Conservation (phyloP, 2,329 filamentous ascomycete species). For the Epichloe sibirici region DNA sequence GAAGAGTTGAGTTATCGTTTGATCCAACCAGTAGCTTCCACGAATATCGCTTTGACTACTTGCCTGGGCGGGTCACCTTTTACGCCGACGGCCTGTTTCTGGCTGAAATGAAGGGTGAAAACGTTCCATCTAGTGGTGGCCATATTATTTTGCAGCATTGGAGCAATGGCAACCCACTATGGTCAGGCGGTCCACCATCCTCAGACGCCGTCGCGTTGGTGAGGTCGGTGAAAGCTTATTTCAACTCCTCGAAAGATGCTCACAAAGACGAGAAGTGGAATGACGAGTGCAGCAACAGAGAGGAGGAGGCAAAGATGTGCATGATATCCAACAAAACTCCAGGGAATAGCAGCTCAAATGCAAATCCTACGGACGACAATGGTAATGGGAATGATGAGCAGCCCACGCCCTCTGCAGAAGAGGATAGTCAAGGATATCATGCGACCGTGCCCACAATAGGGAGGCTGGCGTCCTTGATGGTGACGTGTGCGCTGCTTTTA, state of each 20-base stretch:
- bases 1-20: conserved; percentile 49
- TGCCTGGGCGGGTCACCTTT: conserved; percentile 49
- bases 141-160: conserved; percentile 62
- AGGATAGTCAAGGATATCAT: not conserved
- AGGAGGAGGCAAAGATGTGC: conserved; percentile 11
- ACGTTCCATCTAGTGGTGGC: conserved; percentile 48
- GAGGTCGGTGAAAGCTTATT: conserved; percentile 65
- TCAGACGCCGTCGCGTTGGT: conserved; percentile 51
- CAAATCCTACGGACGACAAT: conserved; percentile 9
- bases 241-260: conserved; percentile 49
- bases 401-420: not conserved
- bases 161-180: conserved; percentile 62
- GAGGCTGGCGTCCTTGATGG: not conserved
- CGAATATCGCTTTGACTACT: conserved; percentile 71
- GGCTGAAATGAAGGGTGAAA: conserved; percentile 40
- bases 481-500: not conserved
- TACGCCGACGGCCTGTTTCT: conserved; percentile 53
- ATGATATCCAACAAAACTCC: conserved; percentile 11
- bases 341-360: conserved; percentile 13
- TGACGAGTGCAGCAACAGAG: conserved; percentile 1
- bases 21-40: conserved; percentile 54
- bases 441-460: not conserved
- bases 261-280: conserved; percentile 1
- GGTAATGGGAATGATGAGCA: not conserved
- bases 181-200: conserved; percentile 59